A percentile compares a stretch with the other conserved stretches of the same genome.
phyloP scores from a whole-genome alignment of 352 stramenopile species.

The Pythium dissimile region DNA sequence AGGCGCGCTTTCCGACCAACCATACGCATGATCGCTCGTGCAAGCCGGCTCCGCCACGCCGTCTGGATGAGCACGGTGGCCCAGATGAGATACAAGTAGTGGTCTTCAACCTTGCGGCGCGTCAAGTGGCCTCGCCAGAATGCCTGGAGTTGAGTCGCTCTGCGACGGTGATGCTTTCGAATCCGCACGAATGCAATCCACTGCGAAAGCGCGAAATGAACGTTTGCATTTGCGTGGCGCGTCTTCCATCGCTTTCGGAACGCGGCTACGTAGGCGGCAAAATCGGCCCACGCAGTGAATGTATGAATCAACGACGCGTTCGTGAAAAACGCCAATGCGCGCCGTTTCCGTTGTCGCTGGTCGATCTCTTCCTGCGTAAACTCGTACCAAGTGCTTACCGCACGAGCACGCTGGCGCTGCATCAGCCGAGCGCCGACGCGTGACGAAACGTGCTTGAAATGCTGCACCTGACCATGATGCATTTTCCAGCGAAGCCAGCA shows the following conservation, averaged over 20 bases:
- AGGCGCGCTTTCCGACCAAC: constrained; percentile 52
- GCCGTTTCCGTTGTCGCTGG: constrained; percentile 38
- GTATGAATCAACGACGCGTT: constrained; percentile 53
- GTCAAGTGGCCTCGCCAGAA: constrained; percentile 56
- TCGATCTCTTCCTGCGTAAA: constrained; percentile 54
- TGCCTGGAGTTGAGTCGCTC: constrained; percentile 44
- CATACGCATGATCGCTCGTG: constrained; percentile 42
- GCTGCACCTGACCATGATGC: constrained; percentile 35
- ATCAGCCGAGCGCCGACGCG: constrained; percentile 41
- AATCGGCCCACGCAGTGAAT: constrained; percentile 48
- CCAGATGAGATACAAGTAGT: constrained; percentile 60
- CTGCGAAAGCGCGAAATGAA: constrained; percentile 44
- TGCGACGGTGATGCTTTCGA: constrained; percentile 27
- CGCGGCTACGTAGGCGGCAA: constrained; percentile 35
- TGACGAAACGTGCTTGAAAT: constrained; percentile 36
- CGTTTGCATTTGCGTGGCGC: constrained; percentile 46
- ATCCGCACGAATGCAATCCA: constrained; percentile 44
- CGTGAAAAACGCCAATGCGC: constrained; percentile 61
- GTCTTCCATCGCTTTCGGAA: constrained; percentile 42
- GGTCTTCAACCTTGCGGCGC: constrained; percentile 50
- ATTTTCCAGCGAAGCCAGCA: constrained; percentile 62
- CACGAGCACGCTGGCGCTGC: constrained; percentile 34
- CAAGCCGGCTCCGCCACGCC: constrained; percentile 60
- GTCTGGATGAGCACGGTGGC: constrained; percentile 68
- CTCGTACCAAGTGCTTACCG: constrained; percentile 66